Conservation (phyloP, 495 filamentous ascomycete species). For the Halenospora varia region DNA sequence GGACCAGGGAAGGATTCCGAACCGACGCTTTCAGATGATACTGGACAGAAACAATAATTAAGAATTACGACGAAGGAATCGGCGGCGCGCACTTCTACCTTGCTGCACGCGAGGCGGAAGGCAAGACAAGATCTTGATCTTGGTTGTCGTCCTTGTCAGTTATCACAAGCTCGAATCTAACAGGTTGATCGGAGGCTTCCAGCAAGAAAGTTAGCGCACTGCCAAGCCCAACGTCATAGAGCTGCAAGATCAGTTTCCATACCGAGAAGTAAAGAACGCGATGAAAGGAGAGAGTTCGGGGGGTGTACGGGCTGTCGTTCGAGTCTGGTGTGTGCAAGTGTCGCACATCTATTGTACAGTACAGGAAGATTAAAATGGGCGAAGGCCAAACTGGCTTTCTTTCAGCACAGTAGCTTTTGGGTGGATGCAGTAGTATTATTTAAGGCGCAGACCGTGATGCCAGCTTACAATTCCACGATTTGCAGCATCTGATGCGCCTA, state of each 20-base stretch:
- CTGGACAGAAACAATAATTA: not conserved
- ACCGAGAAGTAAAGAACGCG: not conserved
- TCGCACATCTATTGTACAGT: too few relatives aligned
- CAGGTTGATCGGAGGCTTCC: not conserved
- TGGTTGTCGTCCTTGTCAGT: not conserved
- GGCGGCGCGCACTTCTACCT: not conserved
- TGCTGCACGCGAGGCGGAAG: not conserved
- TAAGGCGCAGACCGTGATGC: conserved; percentile 2
- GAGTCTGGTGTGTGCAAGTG: too few relatives aligned
- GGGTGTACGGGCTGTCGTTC: too few relatives aligned
- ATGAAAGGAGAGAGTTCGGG: too few relatives aligned
- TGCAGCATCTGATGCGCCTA: conserved; percentile 8
- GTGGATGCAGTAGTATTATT: too few relatives aligned
- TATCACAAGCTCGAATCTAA: not conserved
- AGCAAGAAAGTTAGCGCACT: not conserved
- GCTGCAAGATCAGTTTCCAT: not conserved
- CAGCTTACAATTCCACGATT: conserved; percentile 12
- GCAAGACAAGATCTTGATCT: not conserved
- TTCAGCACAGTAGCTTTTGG: too few relatives aligned
- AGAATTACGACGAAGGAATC: not conserved
- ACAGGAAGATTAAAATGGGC: too few relatives aligned
- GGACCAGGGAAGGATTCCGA: not conserved
- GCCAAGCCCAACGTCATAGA: not conserved
- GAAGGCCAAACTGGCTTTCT: too few relatives aligned
- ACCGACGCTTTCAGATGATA: not conserved